Evolutionary conservation across 768 basidiomycete species (phyloP).

Genomic region (button mushroom (Agaricus bisporus)): DNA sequence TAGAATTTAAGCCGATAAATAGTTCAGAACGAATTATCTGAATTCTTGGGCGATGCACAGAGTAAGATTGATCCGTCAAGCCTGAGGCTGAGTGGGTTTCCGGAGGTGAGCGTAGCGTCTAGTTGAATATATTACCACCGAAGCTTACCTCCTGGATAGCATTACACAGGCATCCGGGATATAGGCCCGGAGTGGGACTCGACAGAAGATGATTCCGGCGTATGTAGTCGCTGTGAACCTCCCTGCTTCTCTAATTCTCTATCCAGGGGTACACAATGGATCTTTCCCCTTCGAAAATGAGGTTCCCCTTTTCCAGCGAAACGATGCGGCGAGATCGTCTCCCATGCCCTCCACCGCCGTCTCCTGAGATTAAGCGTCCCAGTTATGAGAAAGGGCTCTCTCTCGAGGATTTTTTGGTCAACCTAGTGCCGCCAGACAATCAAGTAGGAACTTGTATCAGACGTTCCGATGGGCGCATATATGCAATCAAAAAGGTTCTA

Average conservation of each 20-base stretch:
- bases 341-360: neutral
- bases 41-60: neutral
- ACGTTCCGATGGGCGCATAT: slow-evolving; percentile 7
- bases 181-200: neutral
- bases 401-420: slow-evolving; percentile 1
- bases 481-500: slow-evolving; percentile 2
- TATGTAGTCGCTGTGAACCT: neutral
- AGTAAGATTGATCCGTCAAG: neutral
- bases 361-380: neutral
- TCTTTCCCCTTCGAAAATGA: neutral
- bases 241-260: neutral
- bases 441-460: neutral
- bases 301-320: neutral
- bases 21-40: neutral
- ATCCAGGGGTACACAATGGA: neutral
- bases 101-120: neutral
- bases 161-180: neutral
- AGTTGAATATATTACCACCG: neutral
- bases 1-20: neutral
- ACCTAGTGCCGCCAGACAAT: neutral
- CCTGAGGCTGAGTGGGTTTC: neutral
- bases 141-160: neutral
- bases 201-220: neutral
- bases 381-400: neutral
- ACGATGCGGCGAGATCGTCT: neutral